Evolutionary conservation across 169 alveolate genomes (phyloP).

Genomic region (Babesia bovis): DNA sequence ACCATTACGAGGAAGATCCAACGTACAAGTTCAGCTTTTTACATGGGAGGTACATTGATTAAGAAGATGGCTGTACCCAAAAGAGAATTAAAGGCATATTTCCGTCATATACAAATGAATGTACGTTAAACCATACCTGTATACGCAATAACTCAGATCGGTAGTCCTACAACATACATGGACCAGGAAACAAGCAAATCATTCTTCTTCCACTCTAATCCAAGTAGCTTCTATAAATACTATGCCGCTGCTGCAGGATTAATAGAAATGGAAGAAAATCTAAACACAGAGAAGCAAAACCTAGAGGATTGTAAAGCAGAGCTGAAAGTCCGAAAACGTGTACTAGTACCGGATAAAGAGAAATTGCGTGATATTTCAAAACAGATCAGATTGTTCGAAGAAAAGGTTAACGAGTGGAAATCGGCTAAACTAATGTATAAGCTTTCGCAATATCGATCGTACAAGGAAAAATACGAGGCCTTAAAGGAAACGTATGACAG

Average conservation of each 20-base stretch:
- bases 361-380: conserved; percentile 55
- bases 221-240: conserved; percentile 67
- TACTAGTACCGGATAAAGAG: conserved; percentile 67
- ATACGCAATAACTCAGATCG: conserved; percentile 53
- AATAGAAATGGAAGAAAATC: conserved; percentile 57
- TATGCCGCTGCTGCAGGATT: conserved; percentile 76
- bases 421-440: conserved; percentile 66
- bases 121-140: conserved; percentile 16
- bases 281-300: conserved; percentile 56
- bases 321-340: conserved; percentile 66
- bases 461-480: conserved; percentile 56
- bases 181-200: conserved; percentile 79
- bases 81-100: conserved; percentile 27
- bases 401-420: conserved; percentile 65
- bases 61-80: conserved; percentile 18
- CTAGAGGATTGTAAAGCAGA: conserved; percentile 66
- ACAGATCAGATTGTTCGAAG: conserved; percentile 59
- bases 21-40: conserved; percentile 16
- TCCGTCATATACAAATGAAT: conserved; percentile 54
- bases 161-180: conserved; percentile 76
- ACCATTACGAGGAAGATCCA: conserved; percentile 24
- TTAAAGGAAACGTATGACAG: conserved; percentile 63
- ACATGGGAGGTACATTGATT: conserved; percentile 31
- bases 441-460: conserved; percentile 55
- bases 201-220: conserved; percentile 69